Conservation (phyloP, 129 eudicot species). For the Helianthus tuberosus region DNA sequence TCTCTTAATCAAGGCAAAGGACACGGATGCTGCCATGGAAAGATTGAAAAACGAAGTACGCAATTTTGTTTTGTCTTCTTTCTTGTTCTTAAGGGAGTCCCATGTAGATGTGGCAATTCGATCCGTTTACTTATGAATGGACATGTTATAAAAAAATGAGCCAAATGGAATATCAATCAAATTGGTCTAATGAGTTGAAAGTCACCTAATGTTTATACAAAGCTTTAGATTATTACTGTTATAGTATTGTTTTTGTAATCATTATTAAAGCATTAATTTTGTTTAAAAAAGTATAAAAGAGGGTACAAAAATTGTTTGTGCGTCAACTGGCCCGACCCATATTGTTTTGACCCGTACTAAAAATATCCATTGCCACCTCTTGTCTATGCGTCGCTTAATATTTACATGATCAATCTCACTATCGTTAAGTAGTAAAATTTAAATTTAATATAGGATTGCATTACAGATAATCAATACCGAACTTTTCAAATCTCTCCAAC, state of each 20-base stretch:
- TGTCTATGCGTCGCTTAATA: neutral
- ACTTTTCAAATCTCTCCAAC: slow-evolving; percentile 79
- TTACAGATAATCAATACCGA: slow-evolving; percentile 73
- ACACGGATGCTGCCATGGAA: slow-evolving; percentile 66
- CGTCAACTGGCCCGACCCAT: neutral
- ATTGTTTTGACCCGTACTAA: neutral
- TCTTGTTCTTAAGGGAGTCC: slow-evolving; percentile 13
- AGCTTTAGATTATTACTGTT: neutral
- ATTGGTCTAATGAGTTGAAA: neutral
- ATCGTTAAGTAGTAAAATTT: slow-evolving; percentile 28
- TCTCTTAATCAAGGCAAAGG: slow-evolving; percentile 88
- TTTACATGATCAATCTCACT: slow-evolving; percentile 16
- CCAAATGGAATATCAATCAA: neutral
- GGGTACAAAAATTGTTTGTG: neutral
- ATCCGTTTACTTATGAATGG: slow-evolving; percentile 8
- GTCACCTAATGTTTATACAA: neutral
- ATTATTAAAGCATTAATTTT: neutral
- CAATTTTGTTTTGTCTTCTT: neutral
- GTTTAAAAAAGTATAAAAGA: neutral
- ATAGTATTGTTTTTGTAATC: neutral
- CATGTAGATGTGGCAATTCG: neutral
- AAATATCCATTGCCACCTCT: neutral
- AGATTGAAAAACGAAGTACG: slow-evolving; percentile 85
- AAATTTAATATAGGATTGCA: slow-evolving; percentile 31
- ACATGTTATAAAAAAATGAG: neutral